phyloP scores from a whole-genome alignment of 2,329 filamentous ascomycete genomes.

The Epichloe scottii region DNA sequence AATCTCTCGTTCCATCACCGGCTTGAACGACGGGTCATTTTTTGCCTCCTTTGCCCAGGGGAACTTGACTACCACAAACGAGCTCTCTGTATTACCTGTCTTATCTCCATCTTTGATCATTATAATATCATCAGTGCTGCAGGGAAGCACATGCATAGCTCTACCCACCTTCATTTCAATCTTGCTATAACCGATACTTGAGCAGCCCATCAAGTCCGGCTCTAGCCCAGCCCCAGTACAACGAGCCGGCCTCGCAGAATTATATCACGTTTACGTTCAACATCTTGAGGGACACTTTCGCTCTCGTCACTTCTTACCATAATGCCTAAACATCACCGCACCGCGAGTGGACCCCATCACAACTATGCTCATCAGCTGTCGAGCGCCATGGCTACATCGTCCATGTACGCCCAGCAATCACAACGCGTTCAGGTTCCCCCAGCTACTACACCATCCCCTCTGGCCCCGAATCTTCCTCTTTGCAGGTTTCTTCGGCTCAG shows the following conservation, averaged over 20 bases:
- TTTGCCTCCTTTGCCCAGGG: background rate
- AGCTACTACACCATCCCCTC: conserved; percentile 28
- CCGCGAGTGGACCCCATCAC: conserved; percentile 22
- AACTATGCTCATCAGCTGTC: conserved; percentile 24
- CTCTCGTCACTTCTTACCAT: conserved; percentile 10
- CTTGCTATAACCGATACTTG: conserved; percentile 11
- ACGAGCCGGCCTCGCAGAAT: conserved; percentile 7
- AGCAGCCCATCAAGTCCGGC: background rate
- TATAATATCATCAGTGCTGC: conserved; percentile 6
- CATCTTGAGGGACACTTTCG: conserved; percentile 6
- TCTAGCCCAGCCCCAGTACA: conserved; percentile 2
- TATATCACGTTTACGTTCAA: conserved; percentile 1
- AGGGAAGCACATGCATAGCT: conserved; percentile 1
- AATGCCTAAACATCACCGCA: conserved; percentile 35
- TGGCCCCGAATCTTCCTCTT: conserved; percentile 18
- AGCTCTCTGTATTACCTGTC: conserved; percentile 8
- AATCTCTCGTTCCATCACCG: background rate
- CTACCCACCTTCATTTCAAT: conserved; percentile 13
- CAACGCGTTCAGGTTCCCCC: conserved; percentile 27
- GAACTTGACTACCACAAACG: conserved; percentile 9
- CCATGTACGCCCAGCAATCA: conserved; percentile 28
- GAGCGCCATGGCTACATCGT: conserved; percentile 27
- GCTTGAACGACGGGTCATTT: background rate
- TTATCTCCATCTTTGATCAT: conserved; percentile 12
- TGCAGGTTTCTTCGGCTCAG: conserved; percentile 9